A percentile compares a stretch with the other conserved stretches of the same genome.
Conservation (phyloP, 1,139 yeast genomes). For the Yamadazyma atlantica region DNA sequence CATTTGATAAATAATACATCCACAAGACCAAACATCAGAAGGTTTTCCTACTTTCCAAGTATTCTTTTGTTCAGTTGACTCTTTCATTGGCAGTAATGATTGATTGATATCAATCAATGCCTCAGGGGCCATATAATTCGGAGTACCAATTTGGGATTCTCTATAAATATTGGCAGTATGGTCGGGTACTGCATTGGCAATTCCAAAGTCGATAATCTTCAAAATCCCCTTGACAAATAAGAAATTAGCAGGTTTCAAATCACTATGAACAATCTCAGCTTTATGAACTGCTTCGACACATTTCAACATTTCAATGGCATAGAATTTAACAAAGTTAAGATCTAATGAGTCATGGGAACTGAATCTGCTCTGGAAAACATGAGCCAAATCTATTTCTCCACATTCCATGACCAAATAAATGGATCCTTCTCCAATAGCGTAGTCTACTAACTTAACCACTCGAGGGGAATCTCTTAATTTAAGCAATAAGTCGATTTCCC, state of each 20-base stretch:
- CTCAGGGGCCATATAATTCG: conserved; percentile 98
- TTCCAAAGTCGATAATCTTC: conserved; percentile 93
- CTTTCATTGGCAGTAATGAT: conserved; percentile 25
- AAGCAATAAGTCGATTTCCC: conserved; percentile 77
- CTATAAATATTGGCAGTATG: conserved; percentile 89
- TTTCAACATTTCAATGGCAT: conserved; percentile 74
- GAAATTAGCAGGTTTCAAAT: conserved; percentile 93
- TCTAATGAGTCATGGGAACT: conserved; percentile 53
- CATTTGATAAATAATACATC: conserved; percentile 95
- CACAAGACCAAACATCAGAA: conserved; percentile 97
- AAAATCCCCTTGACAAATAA: conserved; percentile 80
- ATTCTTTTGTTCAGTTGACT: conserved; percentile 27
- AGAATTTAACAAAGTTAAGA: conserved; percentile 75
- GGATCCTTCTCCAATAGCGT: conserved; percentile 63
- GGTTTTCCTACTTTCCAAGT: conserved; percentile 94
- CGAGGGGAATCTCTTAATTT: conserved; percentile 62
- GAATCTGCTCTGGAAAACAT: conserved; percentile 63
- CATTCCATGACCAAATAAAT: conserved; percentile 88
- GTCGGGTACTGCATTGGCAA: conserved; percentile 91
- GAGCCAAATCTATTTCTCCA: conserved; percentile 90
- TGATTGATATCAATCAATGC: conserved; percentile 68
- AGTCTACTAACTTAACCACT: conserved; percentile 78
- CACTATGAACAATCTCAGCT: conserved; percentile 90
- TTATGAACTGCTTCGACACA: conserved; percentile 89
- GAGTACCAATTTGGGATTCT: conserved; percentile 92